Base-by-base conservation (phyloP, 805 yeast species). In the Pichia scutulata region DNA sequence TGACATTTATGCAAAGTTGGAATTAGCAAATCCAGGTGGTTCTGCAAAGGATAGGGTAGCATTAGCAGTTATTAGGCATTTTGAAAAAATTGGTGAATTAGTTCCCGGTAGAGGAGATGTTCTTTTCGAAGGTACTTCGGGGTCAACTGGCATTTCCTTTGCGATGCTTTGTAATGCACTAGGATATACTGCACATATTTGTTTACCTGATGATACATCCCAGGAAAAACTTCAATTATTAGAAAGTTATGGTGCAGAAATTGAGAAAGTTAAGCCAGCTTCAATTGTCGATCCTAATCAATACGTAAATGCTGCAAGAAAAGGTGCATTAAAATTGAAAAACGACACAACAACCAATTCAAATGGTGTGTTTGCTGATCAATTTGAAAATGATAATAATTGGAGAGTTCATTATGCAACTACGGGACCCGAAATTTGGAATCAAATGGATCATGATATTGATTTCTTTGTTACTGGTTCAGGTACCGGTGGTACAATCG, bases 1-100 rank as follows among this genome's bases (percentile, higher is more conserved):
- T 61, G 82, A 85, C 41, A 79, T 92, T 4, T 87, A 81, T 63
- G 98, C 96, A 37, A 92, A 92, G 61, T 64, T 90, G 53, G 99
- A 92, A 65, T 70, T 88, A 49, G 66, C 75, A 54, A 93, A 92
- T 60, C 97, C 98, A 0, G 99, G 92, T 1, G 98, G 98, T 0
- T 85, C 95, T 46, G 96, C 98, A 5, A 92, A 92, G 58, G 99
- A 92, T 63, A 72, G 99, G 42, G 96, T 93, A 19, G 98, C 98
- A 0, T 69, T 86, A 21, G 88, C 93, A 4, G 84, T 92, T 43
- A 84, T 92, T 18, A 71, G 78, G 50, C 78, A 79, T 22, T 86
- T 85, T 50, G 96, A 88, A 61, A 49, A 57, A 6, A 46, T 60
- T 43, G 93, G 93, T 0, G 61, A 70, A 7, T 64, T 90, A 39